These are phyloP conservation scores for Hamigera avellanea DNA, from an alignment of 495 filamentous ascomycete genomes.

Conservation along the genomic window DNA sequence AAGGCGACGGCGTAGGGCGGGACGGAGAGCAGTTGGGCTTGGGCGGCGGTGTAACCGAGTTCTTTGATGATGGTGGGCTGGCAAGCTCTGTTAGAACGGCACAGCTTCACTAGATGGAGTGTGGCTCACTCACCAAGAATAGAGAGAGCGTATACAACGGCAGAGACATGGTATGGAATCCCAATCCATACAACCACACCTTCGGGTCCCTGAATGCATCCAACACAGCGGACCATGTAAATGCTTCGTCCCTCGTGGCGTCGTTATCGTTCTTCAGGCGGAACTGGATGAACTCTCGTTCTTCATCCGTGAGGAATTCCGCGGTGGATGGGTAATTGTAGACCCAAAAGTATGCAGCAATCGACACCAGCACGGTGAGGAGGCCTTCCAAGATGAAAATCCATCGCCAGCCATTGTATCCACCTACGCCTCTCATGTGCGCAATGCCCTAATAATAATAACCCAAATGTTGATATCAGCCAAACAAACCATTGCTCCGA, in stretches of 20 bases:
- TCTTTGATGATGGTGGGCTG: conserved; percentile 60
- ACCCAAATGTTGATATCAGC: background rate
- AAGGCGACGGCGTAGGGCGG: conserved; percentile 60
- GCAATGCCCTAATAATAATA: conserved; percentile 27
- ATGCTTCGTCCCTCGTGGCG: conserved; percentile 49
- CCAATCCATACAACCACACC: conserved; percentile 62
- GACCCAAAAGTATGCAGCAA: conserved; percentile 56
- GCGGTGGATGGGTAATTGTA: conserved; percentile 62
- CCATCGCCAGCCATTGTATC: conserved; percentile 66
- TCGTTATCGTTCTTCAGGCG: conserved; percentile 51
- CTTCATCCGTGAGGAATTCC: conserved; percentile 52
- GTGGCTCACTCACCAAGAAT: conserved; percentile 43
- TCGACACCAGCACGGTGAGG: conserved; percentile 50
- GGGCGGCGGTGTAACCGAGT: conserved; percentile 55
- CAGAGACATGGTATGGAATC: conserved; percentile 63
- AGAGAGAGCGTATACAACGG: conserved; percentile 70
- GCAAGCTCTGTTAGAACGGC: background rate
- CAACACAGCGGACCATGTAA: conserved; percentile 52
- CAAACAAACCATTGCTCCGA: background rate
- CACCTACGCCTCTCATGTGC: conserved; percentile 53
- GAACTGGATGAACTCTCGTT: conserved; percentile 46
- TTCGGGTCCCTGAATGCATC: conserved; percentile 60
- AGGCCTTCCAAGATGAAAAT: conserved; percentile 75
- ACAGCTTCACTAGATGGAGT: background rate
- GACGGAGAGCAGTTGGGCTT: conserved; percentile 60